A percentile compares a stretch with the other conserved stretches of the same genome.
Evolutionary conservation across 129 eudicot genomes (phyloP).

Genomic region (Scalesia atractyloides): DNA sequence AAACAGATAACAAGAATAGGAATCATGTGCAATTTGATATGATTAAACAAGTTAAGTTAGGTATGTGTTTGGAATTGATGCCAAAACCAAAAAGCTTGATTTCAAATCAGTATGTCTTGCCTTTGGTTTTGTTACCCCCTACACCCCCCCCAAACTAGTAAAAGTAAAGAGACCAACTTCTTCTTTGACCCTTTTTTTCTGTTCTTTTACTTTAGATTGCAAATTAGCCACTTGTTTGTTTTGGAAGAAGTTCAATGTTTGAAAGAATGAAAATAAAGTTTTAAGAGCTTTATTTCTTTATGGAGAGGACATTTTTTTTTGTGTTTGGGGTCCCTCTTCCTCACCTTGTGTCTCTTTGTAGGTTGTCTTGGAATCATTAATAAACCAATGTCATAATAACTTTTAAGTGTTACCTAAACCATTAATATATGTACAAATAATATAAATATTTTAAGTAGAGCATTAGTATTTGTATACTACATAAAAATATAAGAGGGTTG

Average conservation of each 20-base stretch:
- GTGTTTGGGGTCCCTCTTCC: conserved; percentile 20
- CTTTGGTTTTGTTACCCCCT: conserved; percentile 12
- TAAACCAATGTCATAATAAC: conserved; percentile 14
- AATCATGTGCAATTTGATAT: conserved; percentile 27
- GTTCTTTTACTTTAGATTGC: not conserved
- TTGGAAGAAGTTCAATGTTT: conserved; percentile 10
- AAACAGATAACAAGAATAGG: conserved; percentile 19
- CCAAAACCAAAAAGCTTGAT: conserved; percentile 30
- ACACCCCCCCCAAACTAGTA: not conserved
- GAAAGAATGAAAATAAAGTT: conserved; percentile 5
- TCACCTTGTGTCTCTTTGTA: conserved; percentile 11
- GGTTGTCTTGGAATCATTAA: conserved; percentile 30
- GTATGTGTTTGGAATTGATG: conserved; percentile 40
- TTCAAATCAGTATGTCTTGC: conserved; percentile 25
- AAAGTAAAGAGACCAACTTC: conserved; percentile 36
- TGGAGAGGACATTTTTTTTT: not conserved
- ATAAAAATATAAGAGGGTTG: too few species aligned
- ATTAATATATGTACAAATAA: not conserved
- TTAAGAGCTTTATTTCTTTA: not conserved
- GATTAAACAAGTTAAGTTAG: conserved; percentile 36
- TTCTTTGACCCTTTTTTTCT: not conserved
- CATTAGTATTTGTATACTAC: not conserved
- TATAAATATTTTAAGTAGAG: not conserved
- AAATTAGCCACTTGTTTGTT: conserved; percentile 17
- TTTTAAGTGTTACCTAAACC: conserved; percentile 18